Conservation (phyloP, 805 yeast species). For the Metschnikowia aberdeeniae region DNA sequence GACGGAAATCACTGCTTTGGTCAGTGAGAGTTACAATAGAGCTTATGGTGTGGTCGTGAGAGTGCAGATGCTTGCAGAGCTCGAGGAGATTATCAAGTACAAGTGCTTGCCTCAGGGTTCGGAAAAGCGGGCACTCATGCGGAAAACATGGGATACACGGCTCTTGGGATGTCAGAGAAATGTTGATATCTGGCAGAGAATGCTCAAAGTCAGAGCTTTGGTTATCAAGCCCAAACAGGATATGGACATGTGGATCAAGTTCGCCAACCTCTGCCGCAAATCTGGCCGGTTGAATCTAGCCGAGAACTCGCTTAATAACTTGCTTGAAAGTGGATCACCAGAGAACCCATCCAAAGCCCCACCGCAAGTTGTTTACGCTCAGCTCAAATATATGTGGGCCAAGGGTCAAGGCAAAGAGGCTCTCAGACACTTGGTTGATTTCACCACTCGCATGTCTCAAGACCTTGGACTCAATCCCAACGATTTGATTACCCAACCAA, state of each 20-base stretch:
- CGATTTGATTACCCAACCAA: slow-evolving; percentile 80
- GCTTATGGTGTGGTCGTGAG: slow-evolving; percentile 96
- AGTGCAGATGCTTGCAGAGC: slow-evolving; percentile 94
- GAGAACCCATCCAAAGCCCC: slow-evolving; percentile 73
- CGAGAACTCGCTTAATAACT: slow-evolving; percentile 79
- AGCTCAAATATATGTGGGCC: slow-evolving; percentile 95
- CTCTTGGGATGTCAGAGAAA: slow-evolving; percentile 91
- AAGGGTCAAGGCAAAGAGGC: slow-evolving; percentile 88
- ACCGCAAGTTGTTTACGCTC: slow-evolving; percentile 96
- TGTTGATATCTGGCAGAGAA: slow-evolving; percentile 98
- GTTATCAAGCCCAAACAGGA: slow-evolving; percentile 95
- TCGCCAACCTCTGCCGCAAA: slow-evolving; percentile 92
- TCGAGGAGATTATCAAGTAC: slow-evolving; percentile 90
- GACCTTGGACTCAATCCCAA: slow-evolving; percentile 85
- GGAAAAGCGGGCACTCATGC: slow-evolving; percentile 70
- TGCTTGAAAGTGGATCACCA: slow-evolving; percentile 71
- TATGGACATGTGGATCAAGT: slow-evolving; percentile 97
- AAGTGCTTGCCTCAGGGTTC: slow-evolving; percentile 81
- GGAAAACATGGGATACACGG: slow-evolving; percentile 92
- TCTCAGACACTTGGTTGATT: slow-evolving; percentile 76
- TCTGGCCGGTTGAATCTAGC: slow-evolving; percentile 90
- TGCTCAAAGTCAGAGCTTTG: slow-evolving; percentile 86
- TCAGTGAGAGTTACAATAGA: slow-evolving; percentile 92
- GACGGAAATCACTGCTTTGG: slow-evolving; percentile 90
- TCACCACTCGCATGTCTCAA: slow-evolving; percentile 84